A percentile compares a stretch with the other conserved stretches of the same genome.
Evolutionary conservation across 345 rosid species (phyloP).

Genomic region (Erucastrum elatum): DNA sequence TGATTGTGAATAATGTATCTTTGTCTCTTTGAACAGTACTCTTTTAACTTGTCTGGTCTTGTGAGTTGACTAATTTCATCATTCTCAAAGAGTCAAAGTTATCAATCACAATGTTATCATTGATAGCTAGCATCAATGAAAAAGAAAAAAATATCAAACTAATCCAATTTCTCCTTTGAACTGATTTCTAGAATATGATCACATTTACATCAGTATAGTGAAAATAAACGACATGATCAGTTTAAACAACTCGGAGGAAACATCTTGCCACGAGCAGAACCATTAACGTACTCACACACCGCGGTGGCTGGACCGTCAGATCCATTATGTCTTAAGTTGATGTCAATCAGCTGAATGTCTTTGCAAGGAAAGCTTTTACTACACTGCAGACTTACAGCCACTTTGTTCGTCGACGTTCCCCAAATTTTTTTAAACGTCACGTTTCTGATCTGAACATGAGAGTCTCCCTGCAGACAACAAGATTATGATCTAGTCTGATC

Average conservation of each 20-base stretch:
- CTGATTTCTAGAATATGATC: neutral
- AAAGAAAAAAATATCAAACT: neutral
- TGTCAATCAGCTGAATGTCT: constrained; percentile 29
- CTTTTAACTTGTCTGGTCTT: constrained; percentile 7
- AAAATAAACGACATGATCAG: neutral
- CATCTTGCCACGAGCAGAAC: constrained; percentile 13
- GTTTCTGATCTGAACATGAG: constrained; percentile 38
- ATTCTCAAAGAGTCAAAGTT: neutral
- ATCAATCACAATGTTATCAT: neutral
- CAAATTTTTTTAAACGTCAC: constrained; percentile 29
- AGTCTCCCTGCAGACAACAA: constrained; percentile 20
- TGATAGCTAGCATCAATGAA: neutral
- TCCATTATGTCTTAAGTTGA: constrained; percentile 6
- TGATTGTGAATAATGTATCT: neutral
- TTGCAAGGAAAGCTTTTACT: constrained; percentile 34
- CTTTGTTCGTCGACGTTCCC: constrained; percentile 33
- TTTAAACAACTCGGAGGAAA: constrained; percentile 19
- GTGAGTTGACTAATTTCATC: neutral
- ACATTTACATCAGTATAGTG: neutral
- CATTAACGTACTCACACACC: constrained; percentile 25
- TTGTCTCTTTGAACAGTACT: neutral
- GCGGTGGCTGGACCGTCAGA: constrained; percentile 22
- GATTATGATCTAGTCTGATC: neutral
- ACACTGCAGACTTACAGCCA: constrained; percentile 23
- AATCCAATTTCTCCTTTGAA: neutral